A percentile compares a stretch with the other conserved stretches of the same genome.
These are phyloP conservation scores for Sarcomyxa edulis DNA, from an alignment of 768 basidiomycete species.

Conservation along the genomic window DNA sequence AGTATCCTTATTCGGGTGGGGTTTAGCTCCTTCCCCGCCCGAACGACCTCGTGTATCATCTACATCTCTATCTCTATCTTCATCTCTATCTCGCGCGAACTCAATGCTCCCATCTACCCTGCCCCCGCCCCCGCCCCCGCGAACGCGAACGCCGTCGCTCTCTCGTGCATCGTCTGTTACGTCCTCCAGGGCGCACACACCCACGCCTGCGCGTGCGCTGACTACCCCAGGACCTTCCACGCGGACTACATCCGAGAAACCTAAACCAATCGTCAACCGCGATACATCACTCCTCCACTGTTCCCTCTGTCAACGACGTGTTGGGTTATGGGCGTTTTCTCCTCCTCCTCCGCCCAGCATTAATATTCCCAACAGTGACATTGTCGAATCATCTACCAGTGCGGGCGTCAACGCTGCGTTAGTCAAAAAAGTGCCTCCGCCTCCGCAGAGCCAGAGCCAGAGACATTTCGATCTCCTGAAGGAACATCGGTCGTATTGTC, in stretches of 20 bases:
- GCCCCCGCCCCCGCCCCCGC: slow-evolving; percentile 20
- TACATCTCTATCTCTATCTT: slow-evolving; percentile 12
- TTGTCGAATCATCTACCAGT: too few relatives aligned
- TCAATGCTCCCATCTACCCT: slow-evolving; percentile 24
- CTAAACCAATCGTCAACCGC: slow-evolving; percentile 26
- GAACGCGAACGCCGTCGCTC: slow-evolving; percentile 22
- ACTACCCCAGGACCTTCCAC: slow-evolving; percentile 15
- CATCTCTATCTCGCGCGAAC: slow-evolving; percentile 20
- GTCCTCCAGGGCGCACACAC: slow-evolving; percentile 11
- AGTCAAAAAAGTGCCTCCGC: slow-evolving; percentile 2
- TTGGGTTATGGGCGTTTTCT: slow-evolving; percentile 74
- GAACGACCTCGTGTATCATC: slow-evolving; percentile 26
- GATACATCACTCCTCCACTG: slow-evolving; percentile 60
- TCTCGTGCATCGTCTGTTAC: slow-evolving; percentile 31
- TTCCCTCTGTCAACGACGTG: slow-evolving; percentile 66
- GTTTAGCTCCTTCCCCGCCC: slow-evolving; percentile 30
- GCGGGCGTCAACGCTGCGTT: too few relatives aligned
- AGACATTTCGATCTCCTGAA: slow-evolving; percentile 69
- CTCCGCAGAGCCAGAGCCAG: slow-evolving; percentile 24
- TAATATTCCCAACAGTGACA: too few relatives aligned
- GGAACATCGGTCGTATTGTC: slow-evolving; percentile 83
- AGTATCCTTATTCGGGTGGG: slow-evolving; percentile 48
- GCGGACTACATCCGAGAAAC: slow-evolving; percentile 20
- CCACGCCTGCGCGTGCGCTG: slow-evolving; percentile 13
- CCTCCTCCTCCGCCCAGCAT: slow-evolving; percentile 16